phyloP scores from a whole-genome alignment of 305 asterid species.

The Withania somnifera region DNA sequence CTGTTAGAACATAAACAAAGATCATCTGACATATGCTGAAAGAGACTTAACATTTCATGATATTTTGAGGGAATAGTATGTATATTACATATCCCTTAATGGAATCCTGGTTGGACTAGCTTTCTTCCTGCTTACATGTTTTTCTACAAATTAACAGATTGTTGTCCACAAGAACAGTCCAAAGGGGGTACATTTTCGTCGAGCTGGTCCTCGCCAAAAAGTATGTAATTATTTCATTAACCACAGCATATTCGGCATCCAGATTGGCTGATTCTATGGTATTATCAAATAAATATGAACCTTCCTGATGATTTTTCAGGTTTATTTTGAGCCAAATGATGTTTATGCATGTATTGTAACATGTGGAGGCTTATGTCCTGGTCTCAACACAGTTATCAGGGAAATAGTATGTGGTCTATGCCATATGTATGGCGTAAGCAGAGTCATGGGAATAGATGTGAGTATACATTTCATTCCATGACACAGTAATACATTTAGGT shows the following conservation, averaged over 20 bases:
- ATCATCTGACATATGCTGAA: not conserved
- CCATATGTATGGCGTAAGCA: conserved; percentile 72
- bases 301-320: conserved; percentile 30
- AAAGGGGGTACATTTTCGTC: conserved; percentile 82
- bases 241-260: not conserved
- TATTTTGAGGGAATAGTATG: not conserved
- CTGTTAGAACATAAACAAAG: not conserved
- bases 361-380: conserved; percentile 98
- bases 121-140: not conserved
- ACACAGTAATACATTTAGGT: not conserved
- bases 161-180: conserved; percentile 79
- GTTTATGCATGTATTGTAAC: conserved; percentile 89
- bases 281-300: not conserved
- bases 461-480: conserved; percentile 13
- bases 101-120: not conserved
- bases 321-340: conserved; percentile 69
- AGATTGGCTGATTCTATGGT: not conserved
- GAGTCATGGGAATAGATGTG: conserved; percentile 73
- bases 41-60: not conserved
- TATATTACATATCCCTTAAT: not conserved
- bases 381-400: conserved; percentile 85
- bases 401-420: conserved; percentile 78
- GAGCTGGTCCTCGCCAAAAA: conserved; percentile 92
- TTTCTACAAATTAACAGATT: conserved; percentile 20
- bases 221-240: conserved; percentile 17